Evolutionary conservation across 164 flowering plant species (phyloP).

Genomic region (Euptelea pleiosperma): DNA sequence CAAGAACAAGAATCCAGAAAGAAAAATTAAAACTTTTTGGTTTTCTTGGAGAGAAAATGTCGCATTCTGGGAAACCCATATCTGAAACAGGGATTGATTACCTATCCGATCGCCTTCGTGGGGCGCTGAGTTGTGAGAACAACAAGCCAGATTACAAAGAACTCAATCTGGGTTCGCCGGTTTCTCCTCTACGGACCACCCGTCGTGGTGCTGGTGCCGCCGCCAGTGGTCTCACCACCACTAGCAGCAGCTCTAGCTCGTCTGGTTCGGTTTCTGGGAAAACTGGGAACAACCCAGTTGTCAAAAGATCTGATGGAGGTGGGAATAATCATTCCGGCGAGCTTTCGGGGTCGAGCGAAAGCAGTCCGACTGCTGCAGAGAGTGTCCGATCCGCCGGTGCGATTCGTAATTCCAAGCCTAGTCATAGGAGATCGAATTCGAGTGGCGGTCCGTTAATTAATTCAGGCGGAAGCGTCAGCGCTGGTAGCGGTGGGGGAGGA

Average conservation of each 20-base stretch:
- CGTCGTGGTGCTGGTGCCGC: slow-evolving; percentile 6
- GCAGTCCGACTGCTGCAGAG: slow-evolving; percentile 27
- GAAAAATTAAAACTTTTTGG: not conserved
- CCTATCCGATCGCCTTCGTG: slow-evolving; percentile 46
- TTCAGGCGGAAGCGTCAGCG: slow-evolving; percentile 39
- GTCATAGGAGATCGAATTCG: slow-evolving; percentile 57
- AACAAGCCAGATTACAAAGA: slow-evolving; percentile 80
- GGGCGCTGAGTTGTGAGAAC: slow-evolving; percentile 28
- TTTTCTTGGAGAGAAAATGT: slow-evolving; percentile 28
- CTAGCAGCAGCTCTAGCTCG: slow-evolving; percentile 65
- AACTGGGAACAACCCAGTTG: slow-evolving; percentile 10
- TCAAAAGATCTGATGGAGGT: slow-evolving; percentile 13
- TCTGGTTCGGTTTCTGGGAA: slow-evolving; percentile 52
- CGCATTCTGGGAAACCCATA: slow-evolving; percentile 35
- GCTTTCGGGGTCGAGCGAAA: slow-evolving; percentile 36
- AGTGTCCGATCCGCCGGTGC: slow-evolving; percentile 29
- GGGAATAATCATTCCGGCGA: slow-evolving; percentile 45
- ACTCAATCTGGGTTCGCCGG: slow-evolving; percentile 82
- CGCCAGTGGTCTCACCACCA: slow-evolving; percentile 27
- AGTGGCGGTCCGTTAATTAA: slow-evolving; percentile 52
- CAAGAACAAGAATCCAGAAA: no score
- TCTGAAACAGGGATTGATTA: slow-evolving; percentile 27
- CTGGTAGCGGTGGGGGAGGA: not conserved
- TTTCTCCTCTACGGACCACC: slow-evolving; percentile 57
- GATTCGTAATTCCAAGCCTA: slow-evolving; percentile 27